A percentile compares a stretch with the other conserved stretches of the same genome.
Conservation (phyloP, 1,284 basidiomycete species). For the Ceratobasidium sp. region DNA sequence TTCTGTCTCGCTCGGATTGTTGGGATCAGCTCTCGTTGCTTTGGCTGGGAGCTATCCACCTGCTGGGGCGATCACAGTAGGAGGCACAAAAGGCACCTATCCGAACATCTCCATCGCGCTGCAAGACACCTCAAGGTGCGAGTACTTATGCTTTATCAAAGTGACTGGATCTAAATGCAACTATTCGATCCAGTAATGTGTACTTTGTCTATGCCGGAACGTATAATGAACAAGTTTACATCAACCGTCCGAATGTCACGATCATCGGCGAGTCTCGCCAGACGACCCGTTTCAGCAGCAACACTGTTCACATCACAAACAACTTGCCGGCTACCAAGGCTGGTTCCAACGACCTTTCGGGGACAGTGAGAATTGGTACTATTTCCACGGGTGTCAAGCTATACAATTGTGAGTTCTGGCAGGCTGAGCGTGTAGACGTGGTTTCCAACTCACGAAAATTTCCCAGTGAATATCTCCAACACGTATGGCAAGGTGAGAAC, state of each 20-base stretch:
- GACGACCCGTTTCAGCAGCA: constrained; percentile 36
- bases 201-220: constrained; percentile 47
- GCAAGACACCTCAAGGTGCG: constrained; percentile 21
- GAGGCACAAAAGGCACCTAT: constrained; percentile 33
- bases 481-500: constrained; percentile 44
- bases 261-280: constrained; percentile 46
- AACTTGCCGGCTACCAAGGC: constrained; percentile 42
- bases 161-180: neutral
- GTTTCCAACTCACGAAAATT: neutral
- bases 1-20: neutral
- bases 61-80: constrained; percentile 22
- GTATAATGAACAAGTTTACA: constrained; percentile 43
- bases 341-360: constrained; percentile 47
- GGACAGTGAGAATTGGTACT: constrained; percentile 45
- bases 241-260: constrained; percentile 44
- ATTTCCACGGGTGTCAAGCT: constrained; percentile 45
- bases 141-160: neutral
- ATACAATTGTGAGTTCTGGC: constrained; percentile 24
- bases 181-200: constrained; percentile 30
- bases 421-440: neutral
- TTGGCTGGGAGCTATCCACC: constrained; percentile 30
- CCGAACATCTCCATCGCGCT: constrained; percentile 35
- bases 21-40: constrained; percentile 10
- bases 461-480: constrained; percentile 46
- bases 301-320: constrained; percentile 46